A percentile compares a stretch with the other conserved stretches of the same genome.
These are phyloP conservation scores for Pseudogymnoascus sp. DNA, from an alignment of 2,329 filamentous ascomycete species.

Conservation along the genomic window DNA sequence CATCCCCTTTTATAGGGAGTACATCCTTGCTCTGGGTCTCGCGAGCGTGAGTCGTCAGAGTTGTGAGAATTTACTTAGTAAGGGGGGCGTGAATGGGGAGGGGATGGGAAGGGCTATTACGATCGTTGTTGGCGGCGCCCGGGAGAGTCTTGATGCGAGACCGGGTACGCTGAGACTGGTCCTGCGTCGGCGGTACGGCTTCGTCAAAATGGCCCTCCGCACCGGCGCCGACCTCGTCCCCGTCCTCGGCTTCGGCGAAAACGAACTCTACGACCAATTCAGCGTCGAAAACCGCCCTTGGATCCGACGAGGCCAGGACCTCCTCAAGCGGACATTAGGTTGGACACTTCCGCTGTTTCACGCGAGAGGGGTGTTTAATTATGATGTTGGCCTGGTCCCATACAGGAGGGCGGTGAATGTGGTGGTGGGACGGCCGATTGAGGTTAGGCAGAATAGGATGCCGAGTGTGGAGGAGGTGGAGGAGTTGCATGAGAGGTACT, in stretches of 20 bases:
- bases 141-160: constrained; percentile 82
- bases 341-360: constrained; percentile 90
- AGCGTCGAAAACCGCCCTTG: constrained; percentile 66
- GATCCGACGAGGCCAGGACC: constrained; percentile 72
- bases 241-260: constrained; percentile 88
- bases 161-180: constrained; percentile 71
- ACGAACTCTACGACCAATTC: constrained; percentile 89
- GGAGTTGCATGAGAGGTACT: constrained; percentile 68
- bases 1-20: constrained; percentile 88
- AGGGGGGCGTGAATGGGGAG: constrained; percentile 57
- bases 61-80: constrained; percentile 78
- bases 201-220: constrained; percentile 85
- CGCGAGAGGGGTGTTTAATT: constrained; percentile 89
- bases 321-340: constrained; percentile 76
- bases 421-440: constrained; percentile 77
- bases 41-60: constrained; percentile 85
- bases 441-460: constrained; percentile 51
- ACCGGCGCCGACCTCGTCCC: constrained; percentile 92
- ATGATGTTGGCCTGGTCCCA: constrained; percentile 93
- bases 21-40: constrained; percentile 80
- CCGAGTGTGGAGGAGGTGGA: constrained; percentile 71
- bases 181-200: constrained; percentile 77
- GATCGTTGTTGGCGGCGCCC: constrained; percentile 86
- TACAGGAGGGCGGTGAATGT: constrained; percentile 82
- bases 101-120: constrained; percentile 95